These are phyloP conservation scores for Barnettozyma californica DNA, from an alignment of 805 yeast species.

Conservation along the genomic window DNA sequence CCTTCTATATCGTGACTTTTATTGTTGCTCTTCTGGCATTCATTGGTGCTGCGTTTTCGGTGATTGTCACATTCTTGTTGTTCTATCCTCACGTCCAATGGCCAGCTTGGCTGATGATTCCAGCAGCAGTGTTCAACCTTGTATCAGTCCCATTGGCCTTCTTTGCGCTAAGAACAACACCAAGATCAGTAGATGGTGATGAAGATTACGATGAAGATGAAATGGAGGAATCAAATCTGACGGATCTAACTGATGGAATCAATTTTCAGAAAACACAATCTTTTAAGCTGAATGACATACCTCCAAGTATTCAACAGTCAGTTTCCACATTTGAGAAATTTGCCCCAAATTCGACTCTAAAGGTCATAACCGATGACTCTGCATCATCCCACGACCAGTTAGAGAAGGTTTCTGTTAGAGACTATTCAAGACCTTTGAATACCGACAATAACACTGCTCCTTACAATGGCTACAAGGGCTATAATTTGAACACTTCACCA, in stretches of 20 bases:
- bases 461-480: conserved; percentile 14
- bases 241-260: conserved; percentile 23
- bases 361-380: conserved; percentile 23
- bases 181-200: conserved; percentile 11
- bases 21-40: conserved; percentile 45
- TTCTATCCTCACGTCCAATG: conserved; percentile 64
- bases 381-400: conserved; percentile 17
- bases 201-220: conserved; percentile 13
- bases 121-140: conserved; percentile 55
- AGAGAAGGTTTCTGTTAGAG: conserved; percentile 23
- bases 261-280: conserved; percentile 14
- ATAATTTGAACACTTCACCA: conserved; percentile 6
- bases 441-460: conserved; percentile 3
- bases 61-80: conserved; percentile 49
- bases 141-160: conserved; percentile 46
- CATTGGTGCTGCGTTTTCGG: conserved; percentile 46
- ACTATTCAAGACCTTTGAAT: conserved; percentile 17
- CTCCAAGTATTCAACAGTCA: conserved; percentile 4
- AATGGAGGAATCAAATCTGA: conserved; percentile 11
- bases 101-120: conserved; percentile 71
- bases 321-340: conserved; percentile 14
- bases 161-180: conserved; percentile 28
- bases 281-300: conserved; percentile 12
- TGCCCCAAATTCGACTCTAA: conserved; percentile 14
- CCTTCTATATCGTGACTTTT: conserved; percentile 38